Conservation (phyloP, 192 early-diverging fungal species). For the Podila clonocystis region DNA sequence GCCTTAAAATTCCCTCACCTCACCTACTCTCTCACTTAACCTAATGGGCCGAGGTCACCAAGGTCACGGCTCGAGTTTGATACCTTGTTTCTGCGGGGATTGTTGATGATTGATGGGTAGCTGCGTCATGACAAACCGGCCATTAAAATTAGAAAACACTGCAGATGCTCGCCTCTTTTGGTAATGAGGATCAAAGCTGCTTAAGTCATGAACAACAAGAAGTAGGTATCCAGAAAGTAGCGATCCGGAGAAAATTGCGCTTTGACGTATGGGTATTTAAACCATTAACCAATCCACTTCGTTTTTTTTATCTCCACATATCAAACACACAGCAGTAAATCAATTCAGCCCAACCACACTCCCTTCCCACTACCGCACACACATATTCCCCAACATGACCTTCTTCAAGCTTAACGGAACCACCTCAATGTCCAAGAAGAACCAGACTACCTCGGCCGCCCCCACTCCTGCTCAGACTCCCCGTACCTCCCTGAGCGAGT, state of each 20-base stretch:
- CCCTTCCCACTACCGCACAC: neutral
- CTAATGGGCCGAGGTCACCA: no score
- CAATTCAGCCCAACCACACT: neutral
- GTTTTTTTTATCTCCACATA: neutral
- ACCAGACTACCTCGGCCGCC: constrained; percentile 24
- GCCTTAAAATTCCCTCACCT: no score
- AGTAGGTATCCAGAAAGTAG: neutral
- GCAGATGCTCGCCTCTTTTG: neutral
- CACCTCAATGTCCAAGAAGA: constrained; percentile 18
- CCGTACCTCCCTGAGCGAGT: constrained; percentile 6
- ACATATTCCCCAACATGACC: constrained; percentile 8
- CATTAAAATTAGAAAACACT: neutral
- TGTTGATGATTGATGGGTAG: no score
- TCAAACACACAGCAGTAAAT: neutral
- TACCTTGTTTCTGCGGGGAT: no score
- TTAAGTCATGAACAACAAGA: neutral
- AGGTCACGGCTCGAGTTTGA: no score
- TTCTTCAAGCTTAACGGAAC: constrained; percentile 16
- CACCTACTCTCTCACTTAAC: no score
- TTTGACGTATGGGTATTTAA: neutral
- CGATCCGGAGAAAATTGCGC: no score
- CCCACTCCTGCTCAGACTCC: constrained; percentile 8
- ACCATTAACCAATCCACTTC: neutral
- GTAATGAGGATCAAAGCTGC: neutral
- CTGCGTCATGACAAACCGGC: neutral